Conservation (phyloP, 2,329 filamentous ascomycete genomes). For the Ceratocystis alfenasii region DNA sequence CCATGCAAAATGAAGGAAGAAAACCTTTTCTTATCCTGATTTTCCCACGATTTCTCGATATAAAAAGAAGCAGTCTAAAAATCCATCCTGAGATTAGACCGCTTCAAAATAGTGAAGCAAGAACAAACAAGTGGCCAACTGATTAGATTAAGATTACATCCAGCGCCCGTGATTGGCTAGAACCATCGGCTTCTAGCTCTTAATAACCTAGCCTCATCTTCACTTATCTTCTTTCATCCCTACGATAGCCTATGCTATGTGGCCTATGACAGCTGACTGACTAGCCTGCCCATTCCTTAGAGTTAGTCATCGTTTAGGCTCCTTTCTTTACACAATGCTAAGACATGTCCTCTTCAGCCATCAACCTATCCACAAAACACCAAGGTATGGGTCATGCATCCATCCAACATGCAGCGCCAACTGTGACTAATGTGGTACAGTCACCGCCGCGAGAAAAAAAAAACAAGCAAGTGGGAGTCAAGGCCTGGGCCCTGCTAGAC, state of each 20-base stretch:
- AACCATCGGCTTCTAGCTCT: neutral
- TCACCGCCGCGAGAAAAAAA: neutral
- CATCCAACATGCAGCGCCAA: neutral
- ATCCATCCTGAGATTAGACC: neutral
- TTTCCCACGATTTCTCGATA: neutral
- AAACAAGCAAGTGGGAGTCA: neutral
- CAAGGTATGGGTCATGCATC: neutral
- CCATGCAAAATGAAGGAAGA: neutral
- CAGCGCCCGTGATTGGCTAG: constrained; percentile 10
- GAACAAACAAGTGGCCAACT: neutral
- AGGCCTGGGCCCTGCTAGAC: neutral
- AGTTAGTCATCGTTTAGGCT: no score
- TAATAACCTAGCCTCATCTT: neutral
- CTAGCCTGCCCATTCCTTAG: no score
- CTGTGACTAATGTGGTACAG: constrained; percentile 18
- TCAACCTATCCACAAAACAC: neutral
- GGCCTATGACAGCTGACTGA: no score
- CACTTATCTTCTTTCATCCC: neutral
- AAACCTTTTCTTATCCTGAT: neutral
- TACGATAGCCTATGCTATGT: no score
- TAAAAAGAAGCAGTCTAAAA: neutral
- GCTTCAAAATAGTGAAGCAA: neutral
- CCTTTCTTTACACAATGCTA: no score
- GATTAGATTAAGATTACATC: neutral
- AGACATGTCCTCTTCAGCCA: no score